Evolutionary conservation across 345 rosid genomes (phyloP).

Genomic region (Eucalyptus regnans): DNA sequence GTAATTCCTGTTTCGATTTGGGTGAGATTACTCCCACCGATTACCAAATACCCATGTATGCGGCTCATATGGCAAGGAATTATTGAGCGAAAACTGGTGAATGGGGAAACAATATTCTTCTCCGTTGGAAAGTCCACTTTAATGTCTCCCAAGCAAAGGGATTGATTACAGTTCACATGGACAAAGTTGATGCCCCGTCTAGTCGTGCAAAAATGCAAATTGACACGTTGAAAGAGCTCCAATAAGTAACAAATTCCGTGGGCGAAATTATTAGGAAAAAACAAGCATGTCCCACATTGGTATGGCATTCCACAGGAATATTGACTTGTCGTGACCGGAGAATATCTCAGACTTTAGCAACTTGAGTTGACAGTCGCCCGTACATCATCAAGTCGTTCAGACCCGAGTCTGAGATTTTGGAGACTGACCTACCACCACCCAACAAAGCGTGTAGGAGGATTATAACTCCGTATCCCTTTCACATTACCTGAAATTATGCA

Average conservation of each 20-base stretch:
- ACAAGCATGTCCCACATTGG: background rate
- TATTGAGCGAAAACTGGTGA: background rate
- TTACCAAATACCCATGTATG: background rate
- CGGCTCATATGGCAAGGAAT: background rate
- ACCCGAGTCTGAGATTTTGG: background rate
- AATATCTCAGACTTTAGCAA: background rate
- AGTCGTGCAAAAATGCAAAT: background rate
- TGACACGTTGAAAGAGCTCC: background rate
- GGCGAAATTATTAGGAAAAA: background rate
- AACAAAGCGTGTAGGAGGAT: background rate
- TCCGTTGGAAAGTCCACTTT: background rate
- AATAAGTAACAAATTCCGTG: background rate
- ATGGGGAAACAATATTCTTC: background rate
- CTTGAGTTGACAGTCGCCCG: background rate
- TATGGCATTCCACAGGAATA: background rate
- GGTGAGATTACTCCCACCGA: background rate
- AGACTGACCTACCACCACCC: background rate
- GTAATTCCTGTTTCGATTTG: background rate
- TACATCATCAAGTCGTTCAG: background rate
- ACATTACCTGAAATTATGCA: background rate
- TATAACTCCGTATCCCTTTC: background rate
- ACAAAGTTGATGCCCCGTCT: background rate
- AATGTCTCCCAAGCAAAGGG: background rate
- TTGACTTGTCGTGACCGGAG: background rate
- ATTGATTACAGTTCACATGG: background rate